These are phyloP conservation scores for Chernovozyma sophiae-reginae DNA, from an alignment of 1,139 yeast species.

Conservation along the genomic window DNA sequence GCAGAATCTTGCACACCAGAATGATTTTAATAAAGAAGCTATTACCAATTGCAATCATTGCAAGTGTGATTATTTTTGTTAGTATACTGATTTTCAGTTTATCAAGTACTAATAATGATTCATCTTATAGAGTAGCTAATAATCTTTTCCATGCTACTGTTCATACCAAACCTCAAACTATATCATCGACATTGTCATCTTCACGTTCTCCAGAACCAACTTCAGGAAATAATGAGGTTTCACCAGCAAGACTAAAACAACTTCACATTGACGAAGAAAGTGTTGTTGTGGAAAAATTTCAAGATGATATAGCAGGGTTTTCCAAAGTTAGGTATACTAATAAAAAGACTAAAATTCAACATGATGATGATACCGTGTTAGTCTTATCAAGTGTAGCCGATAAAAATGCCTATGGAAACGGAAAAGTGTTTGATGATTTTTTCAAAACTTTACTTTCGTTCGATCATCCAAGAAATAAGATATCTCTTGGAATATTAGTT, in stretches of 20 bases:
- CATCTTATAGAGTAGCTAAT: not conserved
- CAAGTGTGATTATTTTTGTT: not conserved
- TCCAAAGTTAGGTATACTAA: slow-evolving; percentile 11
- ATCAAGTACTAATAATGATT: not conserved
- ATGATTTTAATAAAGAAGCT: not conserved
- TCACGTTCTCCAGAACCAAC: not conserved
- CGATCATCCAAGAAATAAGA: slow-evolving; percentile 12
- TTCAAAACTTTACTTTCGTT: slow-evolving; percentile 19
- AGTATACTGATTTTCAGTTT: not conserved
- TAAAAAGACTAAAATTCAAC: slow-evolving; percentile 1
- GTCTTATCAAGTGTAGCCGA: slow-evolving; percentile 23
- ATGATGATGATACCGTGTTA: slow-evolving; percentile 15
- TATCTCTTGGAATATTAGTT: slow-evolving; percentile 29
- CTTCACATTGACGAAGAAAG: not conserved
- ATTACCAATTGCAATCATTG: not conserved
- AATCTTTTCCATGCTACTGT: not conserved
- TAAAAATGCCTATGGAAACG: slow-evolving; percentile 25
- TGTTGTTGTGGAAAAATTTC: not conserved
- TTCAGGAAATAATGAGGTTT: not conserved
- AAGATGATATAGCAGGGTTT: slow-evolving; percentile 11
- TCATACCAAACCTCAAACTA: not conserved
- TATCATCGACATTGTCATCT: not conserved
- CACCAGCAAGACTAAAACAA: too few species aligned
- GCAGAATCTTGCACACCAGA: not conserved
- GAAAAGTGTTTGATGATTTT: slow-evolving; percentile 20